Conservation (phyloP, 2,329 filamentous ascomycete species). For the Aspergillus fijiensis region DNA sequence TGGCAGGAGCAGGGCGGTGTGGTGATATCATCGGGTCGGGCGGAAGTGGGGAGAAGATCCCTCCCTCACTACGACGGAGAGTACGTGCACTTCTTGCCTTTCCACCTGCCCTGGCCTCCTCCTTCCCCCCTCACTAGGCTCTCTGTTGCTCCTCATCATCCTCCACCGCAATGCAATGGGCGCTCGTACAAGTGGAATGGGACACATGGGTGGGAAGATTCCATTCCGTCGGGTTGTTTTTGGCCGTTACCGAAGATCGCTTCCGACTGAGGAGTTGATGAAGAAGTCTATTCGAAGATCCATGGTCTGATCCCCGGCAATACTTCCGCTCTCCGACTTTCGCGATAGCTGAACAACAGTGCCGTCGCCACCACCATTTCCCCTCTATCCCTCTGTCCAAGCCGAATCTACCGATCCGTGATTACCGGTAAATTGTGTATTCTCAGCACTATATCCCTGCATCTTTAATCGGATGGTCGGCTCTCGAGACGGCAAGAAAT, state of each 20-base stretch:
- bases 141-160: too few relatives aligned
- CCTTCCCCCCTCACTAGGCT: too few relatives aligned
- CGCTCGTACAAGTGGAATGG: too few relatives aligned
- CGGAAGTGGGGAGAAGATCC: neutral
- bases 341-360: neutral
- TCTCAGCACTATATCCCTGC: neutral
- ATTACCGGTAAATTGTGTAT: neutral
- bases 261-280: conserved; percentile 1
- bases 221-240: neutral
- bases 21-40: conserved; percentile 8
- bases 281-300: conserved; percentile 4
- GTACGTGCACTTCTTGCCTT: too few relatives aligned
- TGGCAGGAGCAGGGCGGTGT: neutral
- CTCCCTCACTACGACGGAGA: too few relatives aligned
- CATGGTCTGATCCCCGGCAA: conserved; percentile 7
- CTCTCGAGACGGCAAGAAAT: neutral
- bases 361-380: neutral
- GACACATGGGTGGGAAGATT: neutral
- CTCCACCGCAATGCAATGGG: neutral
- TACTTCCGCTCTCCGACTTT: neutral
- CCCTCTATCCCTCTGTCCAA: neutral
- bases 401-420: neutral
- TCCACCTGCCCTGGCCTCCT: too few relatives aligned
- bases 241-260: neutral
- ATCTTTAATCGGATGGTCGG: neutral